Evolutionary conservation across 148 eudicot genomes (phyloP).

Genomic region (Chenopodium berlandieri): DNA sequence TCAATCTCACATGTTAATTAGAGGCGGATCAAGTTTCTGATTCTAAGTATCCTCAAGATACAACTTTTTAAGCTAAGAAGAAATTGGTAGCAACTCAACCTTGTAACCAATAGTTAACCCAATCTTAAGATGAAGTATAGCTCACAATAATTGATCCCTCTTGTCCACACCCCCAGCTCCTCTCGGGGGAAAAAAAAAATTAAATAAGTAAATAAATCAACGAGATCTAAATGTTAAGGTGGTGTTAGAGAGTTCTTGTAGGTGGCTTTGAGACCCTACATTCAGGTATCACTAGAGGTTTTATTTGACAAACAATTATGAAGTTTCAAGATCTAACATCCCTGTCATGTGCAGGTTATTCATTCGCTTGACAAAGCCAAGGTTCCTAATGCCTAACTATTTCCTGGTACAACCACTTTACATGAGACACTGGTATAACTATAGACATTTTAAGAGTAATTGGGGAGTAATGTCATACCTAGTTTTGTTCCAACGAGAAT

Average conservation of each 20-base stretch:
- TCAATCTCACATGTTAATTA: neutral
- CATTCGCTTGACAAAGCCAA: neutral
- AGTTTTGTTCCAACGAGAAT: conserved; percentile 85
- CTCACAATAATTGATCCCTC: neutral
- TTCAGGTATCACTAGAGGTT: neutral
- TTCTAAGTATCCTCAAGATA: neutral
- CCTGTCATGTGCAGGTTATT: neutral
- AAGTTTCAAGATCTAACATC: neutral
- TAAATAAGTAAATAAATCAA: neutral
- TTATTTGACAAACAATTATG: neutral
- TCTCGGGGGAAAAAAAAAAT: neutral
- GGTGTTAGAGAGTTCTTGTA: neutral
- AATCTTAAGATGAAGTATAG: neutral
- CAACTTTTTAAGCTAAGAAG: neutral
- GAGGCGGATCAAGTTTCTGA: neutral
- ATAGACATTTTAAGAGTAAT: neutral
- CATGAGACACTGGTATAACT: neutral
- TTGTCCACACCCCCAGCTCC: neutral
- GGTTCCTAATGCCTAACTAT: neutral
- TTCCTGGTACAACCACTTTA: neutral
- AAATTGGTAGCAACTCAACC: neutral
- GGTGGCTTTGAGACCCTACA: neutral
- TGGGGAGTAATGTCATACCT: conserved; percentile 38
- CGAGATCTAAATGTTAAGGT: neutral
- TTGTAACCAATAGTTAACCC: neutral